Conservation (phyloP, 2,329 filamentous ascomycete genomes). For the Neofusicoccum parvum region DNA sequence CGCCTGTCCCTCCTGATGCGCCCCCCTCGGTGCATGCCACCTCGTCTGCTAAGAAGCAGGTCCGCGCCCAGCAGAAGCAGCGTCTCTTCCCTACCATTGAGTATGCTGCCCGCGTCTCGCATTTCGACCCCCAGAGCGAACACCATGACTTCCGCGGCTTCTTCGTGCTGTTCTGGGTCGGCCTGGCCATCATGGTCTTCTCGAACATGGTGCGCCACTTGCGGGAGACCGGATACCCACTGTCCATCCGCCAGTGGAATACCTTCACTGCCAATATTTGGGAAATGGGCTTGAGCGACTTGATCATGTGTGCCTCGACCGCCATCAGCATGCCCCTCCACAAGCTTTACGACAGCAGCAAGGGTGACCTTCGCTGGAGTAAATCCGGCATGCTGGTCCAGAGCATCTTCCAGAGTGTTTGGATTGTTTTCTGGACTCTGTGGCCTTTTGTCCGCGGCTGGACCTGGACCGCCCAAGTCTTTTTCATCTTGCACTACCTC, state of each 20-base stretch:
- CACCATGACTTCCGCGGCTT: slow-evolving; percentile 96
- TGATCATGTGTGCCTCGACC: slow-evolving; percentile 80
- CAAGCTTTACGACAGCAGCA: slow-evolving; percentile 61
- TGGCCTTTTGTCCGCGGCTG: slow-evolving; percentile 79
- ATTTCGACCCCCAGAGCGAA: slow-evolving; percentile 91
- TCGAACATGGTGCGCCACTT: slow-evolving; percentile 92
- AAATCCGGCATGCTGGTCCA: slow-evolving; percentile 79
- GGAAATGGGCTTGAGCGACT: slow-evolving; percentile 81
- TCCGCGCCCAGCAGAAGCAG: slow-evolving; percentile 76
- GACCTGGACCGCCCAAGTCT: slow-evolving; percentile 98
- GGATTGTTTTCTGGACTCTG: slow-evolving; percentile 78
- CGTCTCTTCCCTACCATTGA: slow-evolving; percentile 92
- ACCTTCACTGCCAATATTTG: slow-evolving; percentile 87
- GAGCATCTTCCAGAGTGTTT: slow-evolving; percentile 75
- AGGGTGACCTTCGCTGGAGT: slow-evolving; percentile 68
- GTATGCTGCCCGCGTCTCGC: slow-evolving; percentile 86
- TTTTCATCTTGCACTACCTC: slow-evolving; percentile 86
- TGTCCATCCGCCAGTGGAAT: slow-evolving; percentile 84
- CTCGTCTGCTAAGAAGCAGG: slow-evolving; percentile 80
- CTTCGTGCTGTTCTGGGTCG: slow-evolving; percentile 98
- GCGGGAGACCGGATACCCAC: slow-evolving; percentile 86
- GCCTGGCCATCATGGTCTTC: slow-evolving; percentile 92
- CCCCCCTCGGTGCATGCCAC: slow-evolving; percentile 89
- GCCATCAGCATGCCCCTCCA: slow-evolving; percentile 74
- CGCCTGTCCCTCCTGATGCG: slow-evolving; percentile 83